Evolutionary conservation across 257 asterid species (phyloP), one percentile per base, ranked within the genome.

Genomic region (Buddleja alternifolia): DNA sequence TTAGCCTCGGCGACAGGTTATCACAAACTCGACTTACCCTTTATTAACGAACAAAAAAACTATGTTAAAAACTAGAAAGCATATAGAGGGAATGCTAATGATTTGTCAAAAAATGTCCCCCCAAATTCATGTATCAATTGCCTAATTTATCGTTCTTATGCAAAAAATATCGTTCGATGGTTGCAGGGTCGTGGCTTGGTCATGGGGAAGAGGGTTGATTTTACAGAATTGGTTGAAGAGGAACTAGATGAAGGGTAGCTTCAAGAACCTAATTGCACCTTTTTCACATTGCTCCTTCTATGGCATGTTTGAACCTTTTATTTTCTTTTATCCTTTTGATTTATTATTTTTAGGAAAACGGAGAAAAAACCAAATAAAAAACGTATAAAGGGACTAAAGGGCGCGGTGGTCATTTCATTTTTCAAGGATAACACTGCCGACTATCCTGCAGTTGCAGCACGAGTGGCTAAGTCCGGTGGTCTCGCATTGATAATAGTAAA

Each of bases 141-240:
- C 25, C 8, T 47, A n/a, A 47, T 47, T 45, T 8, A 12, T 14
- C 20, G 6, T 45, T 45, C 7, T 45, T n/a, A n/a, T n/a, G n/a
- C n/a, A n/a, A n/a, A n/a, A n/a, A 8, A 19, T 11, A 17, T 20
- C 24, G 56, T 7, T 16, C 8, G 2, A 17, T 17, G 20, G 25
- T 12, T 34, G 20, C 61, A 66, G 71, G 71, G 71, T 6, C 71
- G 32, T 19, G 46, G 61, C 12, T 23, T 51, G 15, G 19, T 50
- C 61, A 34, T 55, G 17, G 58, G 39, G 10, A 41, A 21, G 45
- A 42, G 60, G 51, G 32, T 50, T 20, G 60, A 36, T 64, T 48
- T 64, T 21, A 17, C 55, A 10, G 34, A 17, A 16, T 32, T 64
- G 42, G 19, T 17, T 32, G 21, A 8, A n/a, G 36, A 21, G 25